Conservation (phyloP, 768 basidiomycete species). For the Tylopilus plumbeoviolaceoides region DNA sequence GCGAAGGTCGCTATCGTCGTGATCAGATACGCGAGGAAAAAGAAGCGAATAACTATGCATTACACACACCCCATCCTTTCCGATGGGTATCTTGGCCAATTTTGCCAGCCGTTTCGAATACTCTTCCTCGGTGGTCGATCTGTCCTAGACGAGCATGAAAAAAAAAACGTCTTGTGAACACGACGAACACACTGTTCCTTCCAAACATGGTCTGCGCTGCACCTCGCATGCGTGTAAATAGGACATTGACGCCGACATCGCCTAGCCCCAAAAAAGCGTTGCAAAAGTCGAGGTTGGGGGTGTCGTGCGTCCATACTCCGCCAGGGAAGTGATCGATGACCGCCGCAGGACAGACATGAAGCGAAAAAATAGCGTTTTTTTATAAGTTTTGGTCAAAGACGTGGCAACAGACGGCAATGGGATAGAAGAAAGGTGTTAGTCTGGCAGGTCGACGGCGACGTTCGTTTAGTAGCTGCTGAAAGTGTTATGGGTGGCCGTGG, state of each 20-base stretch:
- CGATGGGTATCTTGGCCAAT: constrained; percentile 70
- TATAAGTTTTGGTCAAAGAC: too few relatives aligned
- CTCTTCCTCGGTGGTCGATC: constrained; percentile 89
- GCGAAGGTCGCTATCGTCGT: constrained; percentile 63
- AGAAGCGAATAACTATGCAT: background rate
- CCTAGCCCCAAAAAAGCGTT: constrained; percentile 93
- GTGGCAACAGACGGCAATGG: constrained; percentile 40
- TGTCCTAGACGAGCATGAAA: constrained; percentile 25
- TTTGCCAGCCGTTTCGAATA: constrained; percentile 84
- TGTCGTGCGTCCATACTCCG: constrained; percentile 57
- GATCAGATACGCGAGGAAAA: constrained; percentile 4
- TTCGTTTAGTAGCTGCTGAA: background rate
- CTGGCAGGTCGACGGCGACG: background rate
- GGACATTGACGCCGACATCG: constrained; percentile 86
- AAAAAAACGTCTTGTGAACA: too few relatives aligned
- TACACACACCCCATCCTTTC: constrained; percentile 86
- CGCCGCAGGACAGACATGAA: constrained; percentile 54
- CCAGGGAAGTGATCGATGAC: constrained; percentile 76
- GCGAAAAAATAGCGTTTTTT: too few relatives aligned
- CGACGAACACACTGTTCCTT: constrained; percentile 74
- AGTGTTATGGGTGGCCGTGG: background rate
- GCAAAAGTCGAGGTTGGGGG: constrained; percentile 82
- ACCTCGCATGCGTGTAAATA: constrained; percentile 86
- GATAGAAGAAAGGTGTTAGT: constrained; percentile 11
- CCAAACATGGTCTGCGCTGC: constrained; percentile 84